Percentiles rank a stretch among this genome's conserved stretches.
Conservation (phyloP, 495 filamentous ascomycete species). For the Parachaetomium inaequale region DNA sequence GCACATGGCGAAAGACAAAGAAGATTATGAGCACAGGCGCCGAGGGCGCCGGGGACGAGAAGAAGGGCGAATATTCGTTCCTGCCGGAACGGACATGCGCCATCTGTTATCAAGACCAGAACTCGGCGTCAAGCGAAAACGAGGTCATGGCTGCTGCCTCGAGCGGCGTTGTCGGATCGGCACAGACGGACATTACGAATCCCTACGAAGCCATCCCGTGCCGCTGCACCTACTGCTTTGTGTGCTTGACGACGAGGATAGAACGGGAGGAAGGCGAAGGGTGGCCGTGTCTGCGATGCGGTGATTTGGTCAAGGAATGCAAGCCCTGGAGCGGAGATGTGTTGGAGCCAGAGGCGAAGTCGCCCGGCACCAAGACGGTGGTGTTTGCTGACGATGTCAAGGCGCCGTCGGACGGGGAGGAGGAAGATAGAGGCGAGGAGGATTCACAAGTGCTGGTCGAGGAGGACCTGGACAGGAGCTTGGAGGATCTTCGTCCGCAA, state of each 20-base stretch:
- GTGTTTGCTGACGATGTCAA: constrained; percentile 62
- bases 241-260: constrained; percentile 87
- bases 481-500: constrained; percentile 11
- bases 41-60: constrained; percentile 44
- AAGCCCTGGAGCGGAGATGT: constrained; percentile 92
- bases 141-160: constrained; percentile 64
- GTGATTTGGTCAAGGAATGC: constrained; percentile 80
- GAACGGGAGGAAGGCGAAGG: constrained; percentile 94
- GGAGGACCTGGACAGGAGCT: constrained; percentile 11
- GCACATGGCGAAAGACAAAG: constrained; percentile 75
- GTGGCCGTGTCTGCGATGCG: constrained; percentile 92
- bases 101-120: constrained; percentile 95
- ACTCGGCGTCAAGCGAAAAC: constrained; percentile 64
- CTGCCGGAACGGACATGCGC: constrained; percentile 92
- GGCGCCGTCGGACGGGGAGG: constrained; percentile 10
- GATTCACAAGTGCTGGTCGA: constrained; percentile 14
- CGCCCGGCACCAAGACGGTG: constrained; percentile 59
- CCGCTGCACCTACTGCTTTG: constrained; percentile 92
- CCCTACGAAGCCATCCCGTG: constrained; percentile 91
- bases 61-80: constrained; percentile 74
- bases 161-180: constrained; percentile 76
- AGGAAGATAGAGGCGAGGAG: constrained; percentile 1
- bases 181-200: constrained; percentile 92
- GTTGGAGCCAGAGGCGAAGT: constrained; percentile 53
- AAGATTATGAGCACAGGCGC: constrained; percentile 50